Base-by-base conservation (phyloP, 1,284 basidiomycete species). In the Ganoderma meredithae region DNA sequence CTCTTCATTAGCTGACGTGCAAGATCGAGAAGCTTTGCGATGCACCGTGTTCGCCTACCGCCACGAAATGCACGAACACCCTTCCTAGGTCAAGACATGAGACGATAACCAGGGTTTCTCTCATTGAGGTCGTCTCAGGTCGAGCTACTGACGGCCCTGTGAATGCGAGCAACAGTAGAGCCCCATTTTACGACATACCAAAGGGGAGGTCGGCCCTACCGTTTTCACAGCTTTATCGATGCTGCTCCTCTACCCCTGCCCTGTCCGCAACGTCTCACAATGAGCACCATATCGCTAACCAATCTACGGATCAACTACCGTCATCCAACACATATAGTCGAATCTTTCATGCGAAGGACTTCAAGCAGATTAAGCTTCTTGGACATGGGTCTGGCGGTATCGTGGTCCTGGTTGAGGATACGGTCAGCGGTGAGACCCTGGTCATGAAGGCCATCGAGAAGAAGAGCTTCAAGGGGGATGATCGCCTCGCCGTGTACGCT, bases 1-100 rank as follows among this genome's bases (percentile, higher is more conserved):
- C 33, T 1, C 13, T 15, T 52, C 3, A 13, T 19, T 12, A 55
- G 52, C 27, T 55, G 31, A 31, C 52, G 8, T 55, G 52, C 52
- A 55, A 55, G 52, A 55, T 55, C 13, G 52, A 55, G 52, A 55
- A 55, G 31, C 52, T 55, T 7, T 15, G 25, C 52, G 52, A 55
- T 17, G 6, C 31, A 7, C 15, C 31, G 15, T 55, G 25, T 19
- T 17, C 52, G 17, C 7, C 52, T 55, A 15, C 27, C 5, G 15
- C 27, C 27, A 15, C 52, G 8, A 55, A 55, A 33, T 27, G 4
- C 52, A 8, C 27, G 6, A 33, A 55, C 12, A 55, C 52, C 13
- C 31, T 55, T 33, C 52, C 52, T 2, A 27, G 52, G 4, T 55
- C 52, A 17, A 55, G 31, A 33, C 52, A 19, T 19, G 52, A 55